Conservation (phyloP, 495 filamentous ascomycete genomes). For the Penicillium odoratum region DNA sequence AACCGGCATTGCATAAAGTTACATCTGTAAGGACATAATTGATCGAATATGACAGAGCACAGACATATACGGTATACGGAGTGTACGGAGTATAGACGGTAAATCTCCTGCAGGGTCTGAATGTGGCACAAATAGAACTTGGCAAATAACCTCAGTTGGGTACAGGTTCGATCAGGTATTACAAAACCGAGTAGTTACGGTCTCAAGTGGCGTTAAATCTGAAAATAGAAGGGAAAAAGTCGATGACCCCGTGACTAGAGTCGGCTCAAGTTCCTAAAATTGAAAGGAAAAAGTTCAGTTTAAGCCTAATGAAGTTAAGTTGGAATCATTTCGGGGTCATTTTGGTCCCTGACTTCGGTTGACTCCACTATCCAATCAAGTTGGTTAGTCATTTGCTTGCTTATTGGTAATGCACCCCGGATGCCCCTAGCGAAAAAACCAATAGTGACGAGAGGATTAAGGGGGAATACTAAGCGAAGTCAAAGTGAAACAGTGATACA, state of each 20-base stretch:
- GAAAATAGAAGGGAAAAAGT: conserved; percentile 4
- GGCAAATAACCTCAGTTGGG: background rate
- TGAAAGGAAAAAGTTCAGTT: background rate
- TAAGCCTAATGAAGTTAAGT: background rate
- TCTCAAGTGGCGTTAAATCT: background rate
- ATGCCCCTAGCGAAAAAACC: background rate
- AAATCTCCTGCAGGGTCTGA: background rate
- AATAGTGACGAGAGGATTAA: background rate
- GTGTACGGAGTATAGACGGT: background rate
- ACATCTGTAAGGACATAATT: background rate
- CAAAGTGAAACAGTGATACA: no score
- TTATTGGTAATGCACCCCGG: background rate
- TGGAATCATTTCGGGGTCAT: background rate
- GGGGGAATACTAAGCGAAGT: background rate
- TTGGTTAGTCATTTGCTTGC: background rate
- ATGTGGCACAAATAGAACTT: background rate
- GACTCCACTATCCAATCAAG: background rate
- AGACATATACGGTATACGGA: background rate
- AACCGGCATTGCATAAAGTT: background rate
- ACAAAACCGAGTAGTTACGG: background rate
- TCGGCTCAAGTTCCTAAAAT: background rate
- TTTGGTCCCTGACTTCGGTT: background rate
- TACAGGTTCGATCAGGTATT: no score
- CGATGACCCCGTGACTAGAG: conserved; percentile 3
- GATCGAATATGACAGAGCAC: background rate